Evolutionary conservation across 176 grass and related monocot genomes (phyloP).

Genomic region (Luzula sylvatica): DNA sequence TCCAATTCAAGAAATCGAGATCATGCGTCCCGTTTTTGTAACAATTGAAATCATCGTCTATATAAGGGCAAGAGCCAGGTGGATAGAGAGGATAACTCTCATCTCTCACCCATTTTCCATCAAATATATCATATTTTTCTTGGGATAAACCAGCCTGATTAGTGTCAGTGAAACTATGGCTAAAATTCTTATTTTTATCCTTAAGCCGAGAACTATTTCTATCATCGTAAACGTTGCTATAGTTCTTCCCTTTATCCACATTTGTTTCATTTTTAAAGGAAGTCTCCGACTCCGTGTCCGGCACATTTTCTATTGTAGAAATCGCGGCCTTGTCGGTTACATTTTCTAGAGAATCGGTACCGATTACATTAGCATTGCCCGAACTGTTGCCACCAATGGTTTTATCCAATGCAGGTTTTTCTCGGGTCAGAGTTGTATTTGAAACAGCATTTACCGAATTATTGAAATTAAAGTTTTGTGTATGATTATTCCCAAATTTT

Average conservation of each 20-base stretch:
- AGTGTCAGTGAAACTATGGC: not conserved
- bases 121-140: constrained; percentile 46
- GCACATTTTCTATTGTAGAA: not conserved
- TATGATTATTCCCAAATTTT: constrained; percentile 2
- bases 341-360: not conserved
- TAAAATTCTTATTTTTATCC: no score
- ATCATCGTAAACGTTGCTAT: no score
- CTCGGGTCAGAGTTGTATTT: constrained; percentile 13
- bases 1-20: constrained; percentile 54
- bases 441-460: not conserved
- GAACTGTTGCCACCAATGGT: not conserved
- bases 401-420: constrained; percentile 6
- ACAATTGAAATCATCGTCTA: constrained; percentile 82
- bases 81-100: constrained; percentile 37
- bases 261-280: not conserved
- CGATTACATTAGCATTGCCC: not conserved
- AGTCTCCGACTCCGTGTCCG: not conserved
- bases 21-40: constrained; percentile 74
- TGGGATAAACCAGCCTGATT: not conserved
- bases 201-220: no score
- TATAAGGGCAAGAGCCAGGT: constrained; percentile 44
- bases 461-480: not conserved
- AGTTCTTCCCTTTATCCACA: constrained; percentile 8
- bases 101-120: constrained; percentile 72
- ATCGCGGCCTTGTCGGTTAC: not conserved